These are phyloP conservation scores for Lentinula lateritia DNA, from an alignment of 768 basidiomycete species.

Conservation along the genomic window DNA sequence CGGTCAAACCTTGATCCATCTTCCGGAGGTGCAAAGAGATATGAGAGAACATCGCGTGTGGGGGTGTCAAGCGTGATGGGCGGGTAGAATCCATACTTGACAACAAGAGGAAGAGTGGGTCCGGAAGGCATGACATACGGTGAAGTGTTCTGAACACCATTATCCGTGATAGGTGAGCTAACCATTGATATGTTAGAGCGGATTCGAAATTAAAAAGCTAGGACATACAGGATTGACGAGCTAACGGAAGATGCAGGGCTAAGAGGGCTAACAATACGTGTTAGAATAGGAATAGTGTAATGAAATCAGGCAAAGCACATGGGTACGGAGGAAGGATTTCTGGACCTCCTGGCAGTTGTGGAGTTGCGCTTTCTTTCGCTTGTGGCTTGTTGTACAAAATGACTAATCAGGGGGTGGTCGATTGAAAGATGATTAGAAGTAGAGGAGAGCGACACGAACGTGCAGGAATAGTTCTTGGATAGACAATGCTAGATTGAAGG, in stretches of 20 bases:
- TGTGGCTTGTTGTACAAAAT: slow-evolving; percentile 79
- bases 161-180: slow-evolving; percentile 23
- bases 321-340: slow-evolving; percentile 49
- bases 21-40: slow-evolving; percentile 74
- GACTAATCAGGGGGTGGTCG: slow-evolving; percentile 33
- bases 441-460: slow-evolving; percentile 48
- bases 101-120: slow-evolving; percentile 30
- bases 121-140: slow-evolving; percentile 14
- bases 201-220: slow-evolving; percentile 11
- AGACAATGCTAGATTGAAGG: slow-evolving; percentile 61
- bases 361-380: slow-evolving; percentile 75
- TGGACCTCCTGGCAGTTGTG: slow-evolving; percentile 54
- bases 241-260: slow-evolving; percentile 25
- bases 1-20: slow-evolving; percentile 33
- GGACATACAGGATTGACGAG: slow-evolving; percentile 34
- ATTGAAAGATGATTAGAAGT: slow-evolving; percentile 3
- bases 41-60: slow-evolving; percentile 62
- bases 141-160: slow-evolving; percentile 14
- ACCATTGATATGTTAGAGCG: background rate
- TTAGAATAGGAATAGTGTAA: background rate
- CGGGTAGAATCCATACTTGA: slow-evolving; percentile 46
- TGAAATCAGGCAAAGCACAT: slow-evolving; percentile 32
- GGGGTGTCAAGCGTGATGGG: slow-evolving; percentile 52
- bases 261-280: slow-evolving; percentile 2
- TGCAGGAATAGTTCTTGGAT: slow-evolving; percentile 88